Conservation (phyloP, 1,284 basidiomycete species). For the Cryptococcus sp. region DNA sequence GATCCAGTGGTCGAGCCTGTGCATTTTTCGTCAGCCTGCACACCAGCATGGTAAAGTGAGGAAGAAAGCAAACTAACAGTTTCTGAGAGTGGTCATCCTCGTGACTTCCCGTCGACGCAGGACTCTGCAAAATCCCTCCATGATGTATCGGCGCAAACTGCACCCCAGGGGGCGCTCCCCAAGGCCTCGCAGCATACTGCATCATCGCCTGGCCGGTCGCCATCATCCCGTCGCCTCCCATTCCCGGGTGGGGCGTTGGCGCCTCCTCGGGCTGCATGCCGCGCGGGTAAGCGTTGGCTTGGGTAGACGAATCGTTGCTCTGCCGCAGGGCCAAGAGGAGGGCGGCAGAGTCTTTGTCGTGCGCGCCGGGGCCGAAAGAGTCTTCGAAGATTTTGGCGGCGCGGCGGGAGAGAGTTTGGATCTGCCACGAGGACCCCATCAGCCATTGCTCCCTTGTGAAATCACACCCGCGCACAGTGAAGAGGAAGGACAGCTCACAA, state of each 20-base stretch:
- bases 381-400: slow-evolving; percentile 47
- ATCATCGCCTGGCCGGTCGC: too few relatives aligned
- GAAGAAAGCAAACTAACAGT: slow-evolving; percentile 22
- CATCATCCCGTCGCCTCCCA: slow-evolving; percentile 6
- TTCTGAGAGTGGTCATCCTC: slow-evolving; percentile 50
- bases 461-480: not conserved
- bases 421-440: slow-evolving; percentile 17
- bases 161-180: slow-evolving; percentile 1
- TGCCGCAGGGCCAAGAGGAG: slow-evolving; percentile 45
- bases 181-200: slow-evolving; percentile 4
- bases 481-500: slow-evolving; percentile 25
- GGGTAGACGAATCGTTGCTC: slow-evolving; percentile 24
- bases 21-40: not conserved
- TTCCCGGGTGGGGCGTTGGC: slow-evolving; percentile 10
- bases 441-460: not conserved
- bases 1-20: slow-evolving; percentile 48
- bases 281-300: slow-evolving; percentile 15
- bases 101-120: slow-evolving; percentile 27
- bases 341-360: slow-evolving; percentile 44
- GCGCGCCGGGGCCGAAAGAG: slow-evolving; percentile 37
- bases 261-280: slow-evolving; percentile 21
- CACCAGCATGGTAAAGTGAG: slow-evolving; percentile 1
- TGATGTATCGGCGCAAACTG: slow-evolving; percentile 17
- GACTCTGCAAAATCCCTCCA: slow-evolving; percentile 22
- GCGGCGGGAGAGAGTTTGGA: slow-evolving; percentile 46